Conservation (phyloP, 257 asterid genomes). For the Penstemon eatonii region DNA sequence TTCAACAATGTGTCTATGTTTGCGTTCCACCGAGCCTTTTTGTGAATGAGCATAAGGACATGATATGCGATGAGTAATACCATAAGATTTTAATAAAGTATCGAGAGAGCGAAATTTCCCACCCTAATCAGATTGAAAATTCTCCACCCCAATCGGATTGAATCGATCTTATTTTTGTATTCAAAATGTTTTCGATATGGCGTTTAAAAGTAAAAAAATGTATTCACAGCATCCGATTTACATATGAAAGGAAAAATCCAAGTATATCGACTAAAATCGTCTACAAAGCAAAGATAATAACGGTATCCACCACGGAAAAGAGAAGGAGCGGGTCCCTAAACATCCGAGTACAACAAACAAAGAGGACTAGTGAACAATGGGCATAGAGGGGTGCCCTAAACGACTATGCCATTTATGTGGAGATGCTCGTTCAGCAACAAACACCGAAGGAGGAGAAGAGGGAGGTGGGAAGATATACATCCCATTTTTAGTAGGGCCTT, state of each 20-base stretch:
- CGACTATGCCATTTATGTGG: too few relatives aligned
- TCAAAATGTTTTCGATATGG: too few relatives aligned
- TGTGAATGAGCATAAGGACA: neutral
- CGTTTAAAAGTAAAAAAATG: neutral
- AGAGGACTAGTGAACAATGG: neutral
- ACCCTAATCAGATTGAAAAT: too few relatives aligned
- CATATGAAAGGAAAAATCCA: neutral
- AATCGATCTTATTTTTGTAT: too few relatives aligned
- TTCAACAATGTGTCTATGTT: neutral
- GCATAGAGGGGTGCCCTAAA: neutral
- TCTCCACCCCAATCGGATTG: too few relatives aligned
- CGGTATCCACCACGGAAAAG: neutral
- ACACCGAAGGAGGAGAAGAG: neutral
- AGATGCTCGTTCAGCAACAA: neutral
- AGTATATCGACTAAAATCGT: neutral
- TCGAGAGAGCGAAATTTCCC: too few relatives aligned
- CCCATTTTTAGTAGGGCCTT: neutral
- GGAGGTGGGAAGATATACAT: neutral
- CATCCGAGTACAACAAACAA: neutral
- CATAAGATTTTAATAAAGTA: too few relatives aligned
- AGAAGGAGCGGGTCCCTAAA: neutral
- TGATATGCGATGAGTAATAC: too few relatives aligned
- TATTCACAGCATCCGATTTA: neutral
- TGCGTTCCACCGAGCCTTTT: neutral
- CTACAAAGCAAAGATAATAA: neutral